Base-by-base conservation (phyloP, 2,329 filamentous ascomycete genomes). In the Pseudopyricularia javanii region DNA sequence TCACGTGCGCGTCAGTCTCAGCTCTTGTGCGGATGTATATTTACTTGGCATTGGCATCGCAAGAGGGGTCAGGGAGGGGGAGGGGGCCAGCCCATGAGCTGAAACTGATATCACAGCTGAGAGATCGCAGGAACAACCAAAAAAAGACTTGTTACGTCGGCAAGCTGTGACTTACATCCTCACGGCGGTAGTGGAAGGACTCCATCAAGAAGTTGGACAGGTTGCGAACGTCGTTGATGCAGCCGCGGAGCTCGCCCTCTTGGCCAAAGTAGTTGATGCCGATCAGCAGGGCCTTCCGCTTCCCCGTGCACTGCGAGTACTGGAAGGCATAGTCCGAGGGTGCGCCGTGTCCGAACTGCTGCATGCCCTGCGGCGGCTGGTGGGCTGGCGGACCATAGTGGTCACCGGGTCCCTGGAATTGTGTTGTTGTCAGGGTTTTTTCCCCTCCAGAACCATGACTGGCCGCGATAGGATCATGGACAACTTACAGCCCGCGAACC, bases 261-360 rank as follows among this genome's bases (percentile, higher is more conserved):
- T 86, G 82, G 51, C 82, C 80, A 60, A 88, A 85, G 71, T 90
- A 90, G 73, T 90, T 90, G 74, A 90, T 88, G 51, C 86, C 86
- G 57, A 90, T 87, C 53, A 90, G 70, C 53, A 90, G 70, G 7
- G 86, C 86, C 71, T 88, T 88, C 61, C 85, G 76, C 58, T 76
- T 78, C 51, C 86, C 86, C 7, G 80, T 83, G 65, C 86, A 90
- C 63, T 83, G 81, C 54, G 82, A 86, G 71, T 88, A 88, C 68
- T 88, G 82, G 70, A 87, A 89, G 7, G 76, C 82, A 65, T 88
- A 88, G 56, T 75, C 76, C 20, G 74, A 67, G 2, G 85, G 85
- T 1, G 85, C 85, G 55, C 85, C 85, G 58, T 83, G 76, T 50
- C 84, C 82, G 59, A 85, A 85, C 57, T 74, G 64, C 63, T 84